Percentiles rank a stretch among this genome's conserved stretches.
These are phyloP conservation scores for Sedum album DNA, from an alignment of 164 flowering plant species.

Conservation along the genomic window DNA sequence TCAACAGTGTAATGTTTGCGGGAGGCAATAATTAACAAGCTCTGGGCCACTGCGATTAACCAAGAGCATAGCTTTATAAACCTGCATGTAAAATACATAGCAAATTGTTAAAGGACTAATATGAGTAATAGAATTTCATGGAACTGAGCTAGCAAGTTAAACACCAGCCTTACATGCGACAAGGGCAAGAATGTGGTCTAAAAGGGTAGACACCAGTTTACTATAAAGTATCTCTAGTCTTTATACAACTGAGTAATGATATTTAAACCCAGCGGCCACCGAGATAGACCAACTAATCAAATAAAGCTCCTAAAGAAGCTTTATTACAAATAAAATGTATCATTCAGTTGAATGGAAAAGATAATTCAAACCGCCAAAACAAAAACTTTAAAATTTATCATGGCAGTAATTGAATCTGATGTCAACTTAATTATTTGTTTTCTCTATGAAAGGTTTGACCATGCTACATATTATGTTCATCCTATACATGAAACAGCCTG, in stretches of 20 bases:
- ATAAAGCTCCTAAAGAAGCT: neutral
- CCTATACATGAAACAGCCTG: no score
- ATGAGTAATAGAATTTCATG: neutral
- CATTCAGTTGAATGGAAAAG: neutral
- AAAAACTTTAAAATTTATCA: no score
- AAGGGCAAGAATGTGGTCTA: neutral
- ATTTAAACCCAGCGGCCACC: neutral
- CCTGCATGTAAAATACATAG: constrained; percentile 24
- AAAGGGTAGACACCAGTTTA: no score
- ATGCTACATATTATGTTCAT: no score
- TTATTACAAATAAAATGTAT: neutral
- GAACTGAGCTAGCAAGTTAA: neutral
- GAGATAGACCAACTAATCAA: neutral
- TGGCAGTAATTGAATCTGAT: no score
- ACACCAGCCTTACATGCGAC: neutral
- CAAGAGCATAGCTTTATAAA: constrained; percentile 68
- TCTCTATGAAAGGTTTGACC: no score
- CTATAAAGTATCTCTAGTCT: no score
- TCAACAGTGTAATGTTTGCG: constrained; percentile 60
- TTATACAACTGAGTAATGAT: no score
- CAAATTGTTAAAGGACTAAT: neutral
- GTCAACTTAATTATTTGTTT: no score
- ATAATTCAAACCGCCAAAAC: neutral
- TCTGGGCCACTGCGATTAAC: constrained; percentile 59
- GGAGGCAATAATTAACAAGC: constrained; percentile 82